These are phyloP conservation scores for Syzygium jambos DNA, from an alignment of 345 rosid genomes.

Conservation along the genomic window DNA sequence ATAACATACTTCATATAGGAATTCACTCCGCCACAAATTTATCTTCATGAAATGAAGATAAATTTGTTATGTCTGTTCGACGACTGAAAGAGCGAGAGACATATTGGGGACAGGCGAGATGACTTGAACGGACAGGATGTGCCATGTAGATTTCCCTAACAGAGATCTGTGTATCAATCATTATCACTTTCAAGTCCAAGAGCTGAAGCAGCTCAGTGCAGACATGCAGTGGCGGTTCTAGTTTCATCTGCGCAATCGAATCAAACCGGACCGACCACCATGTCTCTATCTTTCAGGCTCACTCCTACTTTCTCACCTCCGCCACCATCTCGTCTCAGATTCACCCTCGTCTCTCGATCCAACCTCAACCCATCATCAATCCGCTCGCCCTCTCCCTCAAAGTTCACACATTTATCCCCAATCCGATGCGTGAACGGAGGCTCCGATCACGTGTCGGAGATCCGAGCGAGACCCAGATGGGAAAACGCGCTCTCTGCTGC, in stretches of 20 bases:
- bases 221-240: not conserved
- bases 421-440: conserved; percentile 12
- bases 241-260: not conserved
- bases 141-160: not conserved
- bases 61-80: not conserved
- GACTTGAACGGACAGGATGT: not conserved
- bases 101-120: not conserved
- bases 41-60: not conserved
- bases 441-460: not conserved
- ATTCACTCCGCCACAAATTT: not conserved
- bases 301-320: not conserved
- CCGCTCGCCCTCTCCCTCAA: not conserved
- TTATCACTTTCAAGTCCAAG: not conserved
- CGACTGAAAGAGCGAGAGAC: not conserved
- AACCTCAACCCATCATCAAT: not conserved
- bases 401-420: not conserved
- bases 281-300: conserved; percentile 25
- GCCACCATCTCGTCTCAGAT: conserved; percentile 4
- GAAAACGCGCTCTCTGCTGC: conserved; percentile 35
- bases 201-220: not conserved
- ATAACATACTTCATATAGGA: fast-evolving
- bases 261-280: not conserved
- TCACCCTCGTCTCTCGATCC: not conserved
- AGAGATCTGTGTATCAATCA: not conserved
- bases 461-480: conserved; percentile 30